Base-by-base conservation (phyloP, 106 monocot genomes). In the Agapanthus africanus region DNA sequence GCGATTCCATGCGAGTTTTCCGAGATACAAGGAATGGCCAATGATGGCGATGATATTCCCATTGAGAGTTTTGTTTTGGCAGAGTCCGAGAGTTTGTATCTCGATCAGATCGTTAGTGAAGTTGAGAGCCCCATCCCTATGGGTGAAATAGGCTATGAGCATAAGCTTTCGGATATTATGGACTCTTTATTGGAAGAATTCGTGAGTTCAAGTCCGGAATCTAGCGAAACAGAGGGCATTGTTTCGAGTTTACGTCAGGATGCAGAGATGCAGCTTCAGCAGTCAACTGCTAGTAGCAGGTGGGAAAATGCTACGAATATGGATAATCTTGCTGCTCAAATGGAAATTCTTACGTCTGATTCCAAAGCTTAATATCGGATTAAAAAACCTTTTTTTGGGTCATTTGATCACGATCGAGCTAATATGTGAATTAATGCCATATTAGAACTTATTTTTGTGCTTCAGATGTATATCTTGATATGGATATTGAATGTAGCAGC, bases 141-240 rank as follows among this genome's bases (percentile, higher is more conserved):
- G 22, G 76, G 61, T 4, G 35, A 18, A 26, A 50, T 62, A 11
- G 28, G 36, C 18, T 60, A 35, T 11, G 73, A 61, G 9, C 38
- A 27, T 5, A 72, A 63, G 47, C 69, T 77, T 49, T 68, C 77
- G 4, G 72, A 22, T 15, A 73, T 77, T 3, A 56, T 72, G 46
- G 77, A 82, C 27, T 64, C 81, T 11, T 82, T 77, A 38, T 76
- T 77, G 81, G 73, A 77, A 46, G 76, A 81, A 18, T 73, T 82
- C 47, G 44, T 82, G 37, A 30, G 56, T 1, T 33, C 51, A 4
- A 77, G 73, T 32, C 76, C 67, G 4, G 23, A 60, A 25, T 19
- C 70, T 0, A 62, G 27, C 4, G 76, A 76, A 31, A 64, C 63
- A 4, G 36, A 63, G 23, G 76, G 62, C n/a, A 52, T 52, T 22